phyloP scores from a whole-genome alignment of 495 filamentous ascomycete species.

The Symbiotaphrina buchneri region DNA sequence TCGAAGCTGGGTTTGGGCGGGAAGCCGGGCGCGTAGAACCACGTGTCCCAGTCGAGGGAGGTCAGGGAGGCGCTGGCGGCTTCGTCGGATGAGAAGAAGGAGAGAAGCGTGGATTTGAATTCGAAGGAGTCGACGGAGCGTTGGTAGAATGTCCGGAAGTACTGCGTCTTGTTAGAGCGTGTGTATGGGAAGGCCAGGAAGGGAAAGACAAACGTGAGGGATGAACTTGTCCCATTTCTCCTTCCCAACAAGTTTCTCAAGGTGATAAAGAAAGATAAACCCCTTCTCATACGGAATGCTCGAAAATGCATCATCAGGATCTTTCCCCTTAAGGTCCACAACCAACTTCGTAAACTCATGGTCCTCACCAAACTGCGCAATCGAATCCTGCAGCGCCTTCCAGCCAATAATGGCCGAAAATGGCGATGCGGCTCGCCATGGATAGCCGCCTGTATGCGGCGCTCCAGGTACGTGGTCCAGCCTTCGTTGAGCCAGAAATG shows the following conservation, averaged over 20 bases:
- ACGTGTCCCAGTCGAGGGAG: conserved; percentile 65
- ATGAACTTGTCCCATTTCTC: conserved; percentile 83
- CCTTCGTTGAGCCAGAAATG: conserved; percentile 97
- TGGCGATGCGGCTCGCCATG: conserved; percentile 72
- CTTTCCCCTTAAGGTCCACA: conserved; percentile 65
- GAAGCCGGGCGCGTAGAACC: conserved; percentile 66
- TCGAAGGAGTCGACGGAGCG: conserved; percentile 81
- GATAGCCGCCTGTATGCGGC: conserved; percentile 26
- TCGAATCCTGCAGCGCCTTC: conserved; percentile 45
- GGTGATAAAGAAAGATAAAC: conserved; percentile 57
- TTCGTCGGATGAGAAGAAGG: conserved; percentile 54
- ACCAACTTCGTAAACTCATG: conserved; percentile 88
- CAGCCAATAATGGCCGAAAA: conserved; percentile 83
- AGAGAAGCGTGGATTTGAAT: conserved; percentile 67
- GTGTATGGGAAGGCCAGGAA: conserved; percentile 3
- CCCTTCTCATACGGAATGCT: conserved; percentile 66
- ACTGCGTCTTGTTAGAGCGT: conserved; percentile 17
- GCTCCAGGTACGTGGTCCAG: conserved; percentile 87
- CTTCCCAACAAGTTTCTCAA: conserved; percentile 71
- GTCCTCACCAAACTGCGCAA: conserved; percentile 51
- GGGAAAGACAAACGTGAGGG: conserved; percentile 32
- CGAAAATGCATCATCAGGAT: conserved; percentile 90
- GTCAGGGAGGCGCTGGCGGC: conserved; percentile 42
- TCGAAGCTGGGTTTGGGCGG: conserved; percentile 83
- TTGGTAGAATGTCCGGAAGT: conserved; percentile 60